These are phyloP conservation scores for Metschnikowia lunata DNA, from an alignment of 805 yeast genomes.

Conservation along the genomic window DNA sequence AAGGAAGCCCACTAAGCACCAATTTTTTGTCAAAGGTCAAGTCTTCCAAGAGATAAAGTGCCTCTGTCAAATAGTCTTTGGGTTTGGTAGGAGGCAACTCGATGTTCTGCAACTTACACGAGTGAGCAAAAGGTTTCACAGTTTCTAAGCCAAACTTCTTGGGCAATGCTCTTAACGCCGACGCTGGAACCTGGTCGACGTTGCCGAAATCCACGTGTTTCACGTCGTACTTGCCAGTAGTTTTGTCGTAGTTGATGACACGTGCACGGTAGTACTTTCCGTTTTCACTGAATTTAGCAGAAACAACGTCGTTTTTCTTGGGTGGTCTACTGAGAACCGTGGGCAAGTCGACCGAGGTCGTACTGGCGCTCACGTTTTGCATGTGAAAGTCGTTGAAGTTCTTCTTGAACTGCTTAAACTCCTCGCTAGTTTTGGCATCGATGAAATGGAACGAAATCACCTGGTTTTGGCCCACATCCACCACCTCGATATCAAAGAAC, in stretches of 20 bases:
- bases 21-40: slow-evolving; percentile 47
- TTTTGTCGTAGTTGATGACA: slow-evolving; percentile 44
- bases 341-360: slow-evolving; percentile 35
- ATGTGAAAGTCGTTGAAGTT: slow-evolving; percentile 43
- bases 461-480: slow-evolving; percentile 44
- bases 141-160: slow-evolving; percentile 37
- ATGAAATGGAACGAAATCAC: slow-evolving; percentile 43
- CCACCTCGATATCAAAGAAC: slow-evolving; percentile 50
- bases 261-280: slow-evolving; percentile 58
- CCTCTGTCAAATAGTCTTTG: slow-evolving; percentile 51
- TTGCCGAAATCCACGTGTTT: slow-evolving; percentile 63
- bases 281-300: slow-evolving; percentile 49
- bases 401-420: slow-evolving; percentile 42
- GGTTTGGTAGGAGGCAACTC: slow-evolving; percentile 55
- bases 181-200: slow-evolving; percentile 40
- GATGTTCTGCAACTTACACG: slow-evolving; percentile 50
- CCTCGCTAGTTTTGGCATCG: slow-evolving; percentile 33
- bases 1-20: slow-evolving; percentile 49
- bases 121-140: slow-evolving; percentile 52
- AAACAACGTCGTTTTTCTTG: slow-evolving; percentile 55
- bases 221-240: slow-evolving; percentile 43
- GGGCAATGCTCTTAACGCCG: slow-evolving; percentile 51
- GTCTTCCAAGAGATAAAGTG: slow-evolving; percentile 52
- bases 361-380: slow-evolving; percentile 34
- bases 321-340: slow-evolving; percentile 37